Percentiles rank a stretch among this genome's conserved stretches.
Evolutionary conservation across 1,284 basidiomycete species (phyloP).

Genomic region (Heterobasidion annosum): DNA sequence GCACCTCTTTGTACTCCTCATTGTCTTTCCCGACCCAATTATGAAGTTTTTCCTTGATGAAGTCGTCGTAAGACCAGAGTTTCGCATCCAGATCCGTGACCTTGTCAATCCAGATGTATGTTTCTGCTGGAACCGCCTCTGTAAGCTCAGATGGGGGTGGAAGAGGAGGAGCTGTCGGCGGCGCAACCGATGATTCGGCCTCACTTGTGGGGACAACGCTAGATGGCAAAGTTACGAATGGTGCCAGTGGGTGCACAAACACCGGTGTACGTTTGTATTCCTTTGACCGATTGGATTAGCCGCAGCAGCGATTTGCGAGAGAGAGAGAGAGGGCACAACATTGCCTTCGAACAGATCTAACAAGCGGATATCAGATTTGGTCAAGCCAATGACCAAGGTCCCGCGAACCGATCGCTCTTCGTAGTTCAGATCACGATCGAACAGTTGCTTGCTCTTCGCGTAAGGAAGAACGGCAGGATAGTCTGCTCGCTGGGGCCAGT

Average conservation of each 20-base stretch:
- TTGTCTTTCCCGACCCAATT: constrained; percentile 54
- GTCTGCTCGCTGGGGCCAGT: constrained; percentile 44
- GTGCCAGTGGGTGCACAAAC: constrained; percentile 41
- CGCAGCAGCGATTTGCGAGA: background rate
- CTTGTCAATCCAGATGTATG: constrained; percentile 62
- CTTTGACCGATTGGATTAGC: constrained; percentile 25
- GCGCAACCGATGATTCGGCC: constrained; percentile 25
- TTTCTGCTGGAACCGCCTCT: constrained; percentile 38
- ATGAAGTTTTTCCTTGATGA: constrained; percentile 59
- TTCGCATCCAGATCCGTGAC: constrained; percentile 38
- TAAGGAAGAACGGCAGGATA: constrained; percentile 75
- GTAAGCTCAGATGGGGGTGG: constrained; percentile 26
- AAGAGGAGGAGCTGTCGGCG: constrained; percentile 29
- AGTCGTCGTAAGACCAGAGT: constrained; percentile 73
- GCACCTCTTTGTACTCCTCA: constrained; percentile 38
- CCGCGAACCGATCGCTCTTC: constrained; percentile 60
- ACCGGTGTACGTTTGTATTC: constrained; percentile 61
- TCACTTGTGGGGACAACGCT: constrained; percentile 7
- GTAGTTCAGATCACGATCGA: constrained; percentile 30
- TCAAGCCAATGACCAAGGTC: constrained; percentile 60
- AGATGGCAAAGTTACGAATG: constrained; percentile 24
- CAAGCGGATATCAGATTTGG: constrained; percentile 42
- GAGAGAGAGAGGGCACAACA: constrained; percentile 34
- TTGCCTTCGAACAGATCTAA: constrained; percentile 75
- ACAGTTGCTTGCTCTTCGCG: constrained; percentile 31